phyloP scores from a whole-genome alignment of 2,329 filamentous ascomycete genomes.

The Diplodia mutila region DNA sequence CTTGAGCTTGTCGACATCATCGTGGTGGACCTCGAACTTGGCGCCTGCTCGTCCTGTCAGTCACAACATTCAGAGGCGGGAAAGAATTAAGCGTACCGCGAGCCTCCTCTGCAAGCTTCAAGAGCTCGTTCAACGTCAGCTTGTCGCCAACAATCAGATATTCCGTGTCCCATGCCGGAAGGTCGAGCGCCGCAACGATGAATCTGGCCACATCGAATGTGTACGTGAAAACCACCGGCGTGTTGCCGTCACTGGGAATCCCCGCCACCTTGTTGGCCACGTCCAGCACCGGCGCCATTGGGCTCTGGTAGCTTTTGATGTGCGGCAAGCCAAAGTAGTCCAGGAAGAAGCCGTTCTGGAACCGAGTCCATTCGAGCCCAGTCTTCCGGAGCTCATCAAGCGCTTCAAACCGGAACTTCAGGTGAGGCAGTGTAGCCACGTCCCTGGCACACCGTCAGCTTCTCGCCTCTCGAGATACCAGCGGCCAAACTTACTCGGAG shows the following conservation, averaged over 20 bases:
- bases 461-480: neutral
- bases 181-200: constrained; percentile 46
- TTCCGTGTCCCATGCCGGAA: constrained; percentile 50
- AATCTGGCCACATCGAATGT: constrained; percentile 55
- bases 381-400: constrained; percentile 31
- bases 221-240: constrained; percentile 52
- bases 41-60: neutral
- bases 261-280: constrained; percentile 41
- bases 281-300: constrained; percentile 29
- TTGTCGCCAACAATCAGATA: constrained; percentile 30
- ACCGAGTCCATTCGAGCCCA: constrained; percentile 34
- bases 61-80: too few relatives aligned
- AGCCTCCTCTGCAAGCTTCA: constrained; percentile 27
- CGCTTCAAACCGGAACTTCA: neutral
- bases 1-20: constrained; percentile 30
- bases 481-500: neutral
- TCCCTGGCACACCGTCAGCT: neutral
- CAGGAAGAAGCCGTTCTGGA: constrained; percentile 37
- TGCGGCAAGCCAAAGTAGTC: constrained; percentile 39
- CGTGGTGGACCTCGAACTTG: constrained; percentile 29
- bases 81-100: constrained; percentile 22
- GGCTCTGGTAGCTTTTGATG: constrained; percentile 29
- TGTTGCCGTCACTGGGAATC: constrained; percentile 55
- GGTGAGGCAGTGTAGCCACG: neutral
- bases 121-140: constrained; percentile 29